Percentiles rank a stretch among this genome's conserved stretches.
Evolutionary conservation across 352 stramenopile genomes (phyloP).

Genomic region (Globisporangium acanthophoron): DNA sequence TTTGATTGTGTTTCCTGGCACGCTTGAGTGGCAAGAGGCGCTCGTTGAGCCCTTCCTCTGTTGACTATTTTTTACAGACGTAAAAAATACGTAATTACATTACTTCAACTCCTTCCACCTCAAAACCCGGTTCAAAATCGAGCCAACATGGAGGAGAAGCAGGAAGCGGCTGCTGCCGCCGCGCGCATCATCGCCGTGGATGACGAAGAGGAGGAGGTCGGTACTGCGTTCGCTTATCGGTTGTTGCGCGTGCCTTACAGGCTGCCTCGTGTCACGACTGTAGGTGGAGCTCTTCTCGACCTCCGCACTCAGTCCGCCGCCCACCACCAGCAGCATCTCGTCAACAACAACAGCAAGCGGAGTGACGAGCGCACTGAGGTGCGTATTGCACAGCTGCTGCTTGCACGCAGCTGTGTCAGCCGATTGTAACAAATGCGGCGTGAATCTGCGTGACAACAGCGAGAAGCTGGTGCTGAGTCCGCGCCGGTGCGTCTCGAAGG

Average conservation of each 20-base stretch:
- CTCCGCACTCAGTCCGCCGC: conserved; percentile 1
- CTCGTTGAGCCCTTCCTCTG: too few relatives aligned
- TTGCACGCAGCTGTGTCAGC: not conserved
- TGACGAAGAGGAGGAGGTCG: conserved; percentile 16
- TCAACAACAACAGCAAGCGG: not conserved
- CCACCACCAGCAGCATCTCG: conserved; percentile 2
- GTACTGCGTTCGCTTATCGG: not conserved
- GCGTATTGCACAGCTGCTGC: not conserved
- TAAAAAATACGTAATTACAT: too few relatives aligned
- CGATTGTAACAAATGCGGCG: not conserved
- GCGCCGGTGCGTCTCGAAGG: conserved; percentile 53
- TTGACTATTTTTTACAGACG: too few relatives aligned
- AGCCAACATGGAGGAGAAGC: conserved; percentile 8
- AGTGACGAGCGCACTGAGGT: conserved; percentile 4
- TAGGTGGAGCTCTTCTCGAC: conserved; percentile 28
- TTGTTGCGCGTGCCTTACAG: not conserved
- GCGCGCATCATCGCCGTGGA: conserved; percentile 4
- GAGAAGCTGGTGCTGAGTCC: conserved; percentile 31
- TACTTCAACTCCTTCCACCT: too few relatives aligned
- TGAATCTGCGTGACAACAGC: conserved; percentile 1
- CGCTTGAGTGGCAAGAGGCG: too few relatives aligned
- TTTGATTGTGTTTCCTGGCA: too few relatives aligned
- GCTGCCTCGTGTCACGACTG: not conserved
- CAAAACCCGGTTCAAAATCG: too few relatives aligned
- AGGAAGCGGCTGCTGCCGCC: not conserved